These are phyloP conservation scores for Dittrichia graveolens DNA, from an alignment of 129 eudicot species.

Conservation along the genomic window DNA sequence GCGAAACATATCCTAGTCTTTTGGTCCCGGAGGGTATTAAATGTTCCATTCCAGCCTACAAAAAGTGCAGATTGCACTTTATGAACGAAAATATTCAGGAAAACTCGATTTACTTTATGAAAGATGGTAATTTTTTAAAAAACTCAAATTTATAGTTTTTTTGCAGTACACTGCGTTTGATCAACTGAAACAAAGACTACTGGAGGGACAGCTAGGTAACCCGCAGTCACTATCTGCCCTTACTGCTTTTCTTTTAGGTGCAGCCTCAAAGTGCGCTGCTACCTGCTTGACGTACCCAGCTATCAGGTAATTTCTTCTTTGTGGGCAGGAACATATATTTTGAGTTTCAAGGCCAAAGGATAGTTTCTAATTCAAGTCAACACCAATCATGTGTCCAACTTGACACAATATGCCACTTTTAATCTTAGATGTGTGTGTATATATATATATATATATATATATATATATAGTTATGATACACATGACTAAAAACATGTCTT, in stretches of 20 bases:
- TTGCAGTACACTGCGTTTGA: conserved; percentile 92
- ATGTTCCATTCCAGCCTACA: not conserved
- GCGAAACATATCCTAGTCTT: not conserved
- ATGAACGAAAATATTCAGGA: not conserved
- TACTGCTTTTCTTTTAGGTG: conserved; percentile 85
- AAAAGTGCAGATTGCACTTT: not conserved
- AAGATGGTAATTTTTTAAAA: not conserved
- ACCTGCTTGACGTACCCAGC: conserved; percentile 91
- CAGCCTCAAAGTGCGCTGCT: conserved; percentile 86
- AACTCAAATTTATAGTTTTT: not conserved
- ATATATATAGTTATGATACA: too few relatives aligned
- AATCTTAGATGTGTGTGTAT: too few relatives aligned
- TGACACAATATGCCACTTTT: not conserved
- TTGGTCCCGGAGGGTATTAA: conserved; percentile 1
- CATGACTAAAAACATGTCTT: too few relatives aligned
- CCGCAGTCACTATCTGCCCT: conserved; percentile 80
- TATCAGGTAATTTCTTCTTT: conserved; percentile 57
- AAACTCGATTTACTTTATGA: conserved; percentile 18
- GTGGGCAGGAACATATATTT: not conserved
- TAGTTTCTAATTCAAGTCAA: not conserved
- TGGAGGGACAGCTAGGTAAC: conserved; percentile 47
- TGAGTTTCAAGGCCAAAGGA: conserved; percentile 20
- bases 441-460: too few relatives aligned
- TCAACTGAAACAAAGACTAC: conserved; percentile 75
- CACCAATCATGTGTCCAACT: conserved; percentile 1